Evolutionary conservation across 2,329 filamentous ascomycete species (phyloP).

Genomic region (Trichoderma semiorbis): DNA sequence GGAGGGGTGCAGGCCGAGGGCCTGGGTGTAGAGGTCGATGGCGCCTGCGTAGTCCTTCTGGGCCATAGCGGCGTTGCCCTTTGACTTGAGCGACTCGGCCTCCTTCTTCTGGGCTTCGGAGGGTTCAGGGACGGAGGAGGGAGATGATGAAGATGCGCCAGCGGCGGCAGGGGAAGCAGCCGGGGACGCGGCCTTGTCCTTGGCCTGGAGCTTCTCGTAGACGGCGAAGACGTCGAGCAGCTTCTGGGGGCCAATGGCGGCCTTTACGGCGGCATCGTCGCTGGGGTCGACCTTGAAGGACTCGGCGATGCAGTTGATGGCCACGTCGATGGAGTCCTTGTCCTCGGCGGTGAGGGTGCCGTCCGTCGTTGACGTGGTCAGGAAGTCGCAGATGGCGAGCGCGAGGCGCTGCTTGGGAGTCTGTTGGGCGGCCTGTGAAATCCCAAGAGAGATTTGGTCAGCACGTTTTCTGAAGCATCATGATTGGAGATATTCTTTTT

Average conservation of each 20-base stretch:
- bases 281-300: slow-evolving; percentile 91
- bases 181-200: slow-evolving; percentile 33
- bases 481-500: not conserved
- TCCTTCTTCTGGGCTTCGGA: slow-evolving; percentile 66
- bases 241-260: slow-evolving; percentile 81
- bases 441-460: not conserved
- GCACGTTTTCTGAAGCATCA: not conserved
- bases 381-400: slow-evolving; percentile 95
- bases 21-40: slow-evolving; percentile 84
- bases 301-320: slow-evolving; percentile 89
- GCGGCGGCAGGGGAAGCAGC: slow-evolving; percentile 39
- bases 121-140: slow-evolving; percentile 26
- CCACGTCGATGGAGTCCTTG: slow-evolving; percentile 89
- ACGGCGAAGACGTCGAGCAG: slow-evolving; percentile 90
- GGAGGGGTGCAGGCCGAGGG: slow-evolving; percentile 72
- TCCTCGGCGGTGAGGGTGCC: slow-evolving; percentile 87
- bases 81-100: slow-evolving; percentile 82
- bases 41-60: slow-evolving; percentile 83
- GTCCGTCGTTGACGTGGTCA: slow-evolving; percentile 77
- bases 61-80: slow-evolving; percentile 93
- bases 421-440: slow-evolving; percentile 34
- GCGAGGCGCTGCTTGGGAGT: slow-evolving; percentile 78
- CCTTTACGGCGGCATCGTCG: slow-evolving; percentile 67
- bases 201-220: slow-evolving; percentile 87
- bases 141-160: slow-evolving; percentile 32